Percentiles rank a stretch among this genome's conserved stretches.
These are phyloP conservation scores for Fraxinus cuspidata DNA, from an alignment of 257 asterid species.

Conservation along the genomic window DNA sequence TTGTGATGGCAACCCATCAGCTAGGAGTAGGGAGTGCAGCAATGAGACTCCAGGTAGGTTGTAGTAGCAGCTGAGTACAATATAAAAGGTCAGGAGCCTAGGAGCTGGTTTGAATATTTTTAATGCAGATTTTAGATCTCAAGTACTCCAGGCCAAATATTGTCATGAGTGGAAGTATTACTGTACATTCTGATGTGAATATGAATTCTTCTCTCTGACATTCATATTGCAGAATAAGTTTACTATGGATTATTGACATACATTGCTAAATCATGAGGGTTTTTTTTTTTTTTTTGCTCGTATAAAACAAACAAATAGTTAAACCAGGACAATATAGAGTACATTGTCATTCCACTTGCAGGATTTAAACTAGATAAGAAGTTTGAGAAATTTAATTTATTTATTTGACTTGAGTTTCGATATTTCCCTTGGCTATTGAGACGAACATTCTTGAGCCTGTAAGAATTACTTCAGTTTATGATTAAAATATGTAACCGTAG, in stretches of 20 bases:
- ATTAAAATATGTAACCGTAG: neutral
- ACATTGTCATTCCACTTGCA: neutral
- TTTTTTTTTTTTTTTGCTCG: neutral
- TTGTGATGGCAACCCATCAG: slow-evolving; percentile 10
- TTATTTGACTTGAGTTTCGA: neutral
- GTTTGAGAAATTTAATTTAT: too few relatives aligned
- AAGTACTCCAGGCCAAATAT: neutral
- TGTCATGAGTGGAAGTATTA: neutral
- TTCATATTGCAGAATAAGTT: neutral
- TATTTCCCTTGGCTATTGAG: neutral
- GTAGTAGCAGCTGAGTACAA: slow-evolving; percentile 1
- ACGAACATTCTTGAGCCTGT: neutral
- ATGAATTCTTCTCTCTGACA: neutral
- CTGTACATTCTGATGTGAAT: slow-evolving; percentile 6
- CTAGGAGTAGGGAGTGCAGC: slow-evolving; percentile 11
- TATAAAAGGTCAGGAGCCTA: neutral
- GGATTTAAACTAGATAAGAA: neutral
- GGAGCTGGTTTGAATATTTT: neutral
- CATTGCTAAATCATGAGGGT: neutral
- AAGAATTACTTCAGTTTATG: neutral
- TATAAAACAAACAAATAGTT: neutral
- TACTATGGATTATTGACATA: neutral
- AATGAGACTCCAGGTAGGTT: neutral
- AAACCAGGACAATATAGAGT: neutral
- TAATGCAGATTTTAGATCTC: neutral